Base-by-base conservation (phyloP, 2,329 filamentous ascomycete species). In the Podosphaera leucotricha region DNA sequence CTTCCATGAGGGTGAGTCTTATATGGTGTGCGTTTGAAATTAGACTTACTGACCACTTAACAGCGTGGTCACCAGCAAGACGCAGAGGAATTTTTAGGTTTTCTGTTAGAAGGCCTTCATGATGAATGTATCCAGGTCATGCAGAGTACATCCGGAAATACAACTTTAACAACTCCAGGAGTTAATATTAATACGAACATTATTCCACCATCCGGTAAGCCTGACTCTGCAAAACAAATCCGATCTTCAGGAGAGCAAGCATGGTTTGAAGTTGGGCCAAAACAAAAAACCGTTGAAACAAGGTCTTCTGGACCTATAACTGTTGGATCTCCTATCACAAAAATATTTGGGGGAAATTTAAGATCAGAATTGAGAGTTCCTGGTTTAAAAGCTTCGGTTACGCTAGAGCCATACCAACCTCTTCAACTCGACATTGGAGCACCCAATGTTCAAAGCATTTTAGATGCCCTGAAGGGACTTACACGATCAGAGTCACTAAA, bases 21-120 rank as follows among this genome's bases (percentile, higher is more conserved):
- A 18, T 20, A 5, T 21, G 35, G 7, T 20, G n/a, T n/a, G n/a
- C n/a, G 3, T 35, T n/a, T 30, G 2, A 18, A 13, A 22, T 28
- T 16, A 42, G 41, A 54, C 48, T 56, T 49, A 46, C 53, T 61
- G 50, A 61, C 45, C 43, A 24, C 43, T 43, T 47, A 37, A n/a
- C 50, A 85, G 77, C 80, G 85, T 48, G 90, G 90, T 15, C 87
- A 94, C 54, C 90, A 98, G 59, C 87, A 98, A 65, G 90, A 98
- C 63, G 90, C 90, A 1, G 85, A 98, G 57, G 90, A 98, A 57
- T 98, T 98, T 53, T 66, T 98, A 20, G 87, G 86, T 0, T 92
- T 95, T 59, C 66, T 98, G 28, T 68, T 98, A 3, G 86, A 93
- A 55, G 83, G 84, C 41, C 72, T 98, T 28, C 86, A 94, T 54